Base-by-base conservation (phyloP, 2,329 filamentous ascomycete species). In the Elsinoe perseae region DNA sequence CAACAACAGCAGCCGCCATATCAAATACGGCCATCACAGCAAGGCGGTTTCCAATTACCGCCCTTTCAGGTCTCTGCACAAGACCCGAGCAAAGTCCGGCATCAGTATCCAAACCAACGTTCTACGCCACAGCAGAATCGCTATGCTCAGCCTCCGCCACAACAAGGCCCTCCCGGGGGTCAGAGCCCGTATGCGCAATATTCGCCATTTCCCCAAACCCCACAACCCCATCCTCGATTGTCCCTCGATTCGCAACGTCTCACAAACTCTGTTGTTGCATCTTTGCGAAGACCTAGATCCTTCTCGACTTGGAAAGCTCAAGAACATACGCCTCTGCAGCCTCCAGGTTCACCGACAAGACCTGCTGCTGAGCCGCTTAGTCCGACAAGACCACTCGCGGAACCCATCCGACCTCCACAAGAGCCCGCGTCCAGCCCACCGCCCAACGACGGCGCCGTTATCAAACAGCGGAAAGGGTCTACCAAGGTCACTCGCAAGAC, bases 31-130 rank as follows among this genome's bases (percentile, higher is more conserved):
- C 69, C 70, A 12, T 68, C 69, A 38, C 73, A 73, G 20, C 62
- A 63, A 40, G 65, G 74, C 50, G 75, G 74, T 14, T 71, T 73
- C 58, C 75, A 76, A 70, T 66, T 77, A 32, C 73, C 73, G 46
- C 73, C 74, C 3, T 77, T 77, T 61, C 72, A 75, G 56, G 71
- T 76, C 10, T 66, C 68, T n/a, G 69, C 70, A 7, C 74, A 77
- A 58, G 72, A 73, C 50, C 72, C 70, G 4, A 70, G 65, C 48
- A 66, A 65, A 59, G 65, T 67, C 9, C 68, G 70, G 56, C 69
- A 70, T 20, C 69, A 68, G 40, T 59, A 66, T 30, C 18, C 42
- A 14, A 32, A 38, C 32, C 57, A 60, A 27, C 54, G 58, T 14
- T 10, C 28, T 60, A 8, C 60, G 63, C 40, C 59, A 14, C 62